Percentiles rank a stretch among this genome's conserved stretches.
Evolutionary conservation across 2,329 filamentous ascomycete genomes (phyloP).

Genomic region (Plenodomus lindquistii): DNA sequence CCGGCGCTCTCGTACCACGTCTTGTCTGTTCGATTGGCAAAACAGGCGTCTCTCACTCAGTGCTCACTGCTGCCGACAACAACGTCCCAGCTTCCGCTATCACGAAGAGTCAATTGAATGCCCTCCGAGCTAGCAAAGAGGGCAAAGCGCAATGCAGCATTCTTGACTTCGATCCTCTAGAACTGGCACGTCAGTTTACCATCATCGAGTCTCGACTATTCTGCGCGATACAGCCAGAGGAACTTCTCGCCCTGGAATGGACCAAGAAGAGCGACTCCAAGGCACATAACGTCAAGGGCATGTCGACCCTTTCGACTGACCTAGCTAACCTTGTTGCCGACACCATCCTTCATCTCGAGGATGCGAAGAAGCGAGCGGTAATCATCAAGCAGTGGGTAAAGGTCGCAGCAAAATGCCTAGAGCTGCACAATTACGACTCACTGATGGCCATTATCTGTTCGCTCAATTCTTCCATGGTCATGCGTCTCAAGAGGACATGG

Average conservation of each 20-base stretch:
- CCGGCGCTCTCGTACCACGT: slow-evolving; percentile 74
- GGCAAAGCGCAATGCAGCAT: slow-evolving; percentile 73
- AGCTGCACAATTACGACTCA: slow-evolving; percentile 93
- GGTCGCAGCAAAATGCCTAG: slow-evolving; percentile 81
- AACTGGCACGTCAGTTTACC: slow-evolving; percentile 89
- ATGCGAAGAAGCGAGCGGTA: slow-evolving; percentile 86
- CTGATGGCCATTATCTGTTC: slow-evolving; percentile 97
- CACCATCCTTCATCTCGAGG: slow-evolving; percentile 84
- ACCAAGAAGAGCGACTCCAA: slow-evolving; percentile 81
- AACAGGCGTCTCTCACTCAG: slow-evolving; percentile 73
- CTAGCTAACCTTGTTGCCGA: slow-evolving; percentile 91
- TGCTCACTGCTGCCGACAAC: slow-evolving; percentile 71
- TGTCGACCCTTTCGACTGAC: slow-evolving; percentile 91
- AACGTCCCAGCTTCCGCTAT: slow-evolving; percentile 72
- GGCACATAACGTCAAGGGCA: slow-evolving; percentile 87
- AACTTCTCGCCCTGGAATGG: slow-evolving; percentile 90
- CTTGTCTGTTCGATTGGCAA: slow-evolving; percentile 86
- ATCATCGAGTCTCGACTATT: slow-evolving; percentile 91
- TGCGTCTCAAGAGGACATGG: slow-evolving; percentile 88
- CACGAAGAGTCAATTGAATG: slow-evolving; percentile 73
- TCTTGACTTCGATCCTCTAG: slow-evolving; percentile 87
- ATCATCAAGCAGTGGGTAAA: slow-evolving; percentile 99
- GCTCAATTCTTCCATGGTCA: slow-evolving; percentile 87
- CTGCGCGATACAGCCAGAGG: slow-evolving; percentile 87
- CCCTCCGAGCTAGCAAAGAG: slow-evolving; percentile 74